A percentile compares a stretch with the other conserved stretches of the same genome.
These are phyloP conservation scores for Penicillium sp. DNA, from an alignment of 2,329 filamentous ascomycete species.

Conservation along the genomic window DNA sequence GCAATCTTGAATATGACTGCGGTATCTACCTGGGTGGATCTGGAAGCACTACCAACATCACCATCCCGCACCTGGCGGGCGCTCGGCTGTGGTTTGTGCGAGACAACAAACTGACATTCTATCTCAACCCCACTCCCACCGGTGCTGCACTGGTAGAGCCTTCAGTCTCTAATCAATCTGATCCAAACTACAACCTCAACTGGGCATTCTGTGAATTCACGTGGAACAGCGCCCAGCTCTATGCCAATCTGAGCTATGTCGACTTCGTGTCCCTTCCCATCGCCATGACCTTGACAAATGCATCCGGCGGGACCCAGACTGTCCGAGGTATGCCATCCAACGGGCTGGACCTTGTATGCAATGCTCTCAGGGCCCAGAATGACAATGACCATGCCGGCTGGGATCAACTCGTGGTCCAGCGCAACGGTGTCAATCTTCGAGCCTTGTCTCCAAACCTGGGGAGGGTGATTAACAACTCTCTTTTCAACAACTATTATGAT, in stretches of 20 bases:
- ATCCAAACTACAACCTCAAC: constrained; percentile 62
- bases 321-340: constrained; percentile 61
- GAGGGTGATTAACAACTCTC: constrained; percentile 43
- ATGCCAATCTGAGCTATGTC: constrained; percentile 72
- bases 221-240: constrained; percentile 63
- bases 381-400: constrained; percentile 60
- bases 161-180: constrained; percentile 65
- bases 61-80: constrained; percentile 70
- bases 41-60: constrained; percentile 61
- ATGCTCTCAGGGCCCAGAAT: constrained; percentile 58
- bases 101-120: constrained; percentile 64
- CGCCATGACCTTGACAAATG: constrained; percentile 53
- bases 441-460: constrained; percentile 48
- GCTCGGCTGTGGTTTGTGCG: constrained; percentile 73
- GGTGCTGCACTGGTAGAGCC: constrained; percentile 68
- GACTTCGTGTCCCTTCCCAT: constrained; percentile 73
- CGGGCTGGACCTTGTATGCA: constrained; percentile 59
- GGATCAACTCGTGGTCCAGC: constrained; percentile 60
- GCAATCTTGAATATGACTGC: constrained; percentile 58
- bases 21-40: constrained; percentile 65
- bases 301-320: constrained; percentile 48
- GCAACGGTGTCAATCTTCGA: constrained; percentile 43
- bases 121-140: constrained; percentile 67
- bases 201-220: constrained; percentile 74
- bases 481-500: constrained; percentile 56